Evolutionary conservation across 2,329 filamentous ascomycete genomes (phyloP).

Genomic region (Xylariales sp.): DNA sequence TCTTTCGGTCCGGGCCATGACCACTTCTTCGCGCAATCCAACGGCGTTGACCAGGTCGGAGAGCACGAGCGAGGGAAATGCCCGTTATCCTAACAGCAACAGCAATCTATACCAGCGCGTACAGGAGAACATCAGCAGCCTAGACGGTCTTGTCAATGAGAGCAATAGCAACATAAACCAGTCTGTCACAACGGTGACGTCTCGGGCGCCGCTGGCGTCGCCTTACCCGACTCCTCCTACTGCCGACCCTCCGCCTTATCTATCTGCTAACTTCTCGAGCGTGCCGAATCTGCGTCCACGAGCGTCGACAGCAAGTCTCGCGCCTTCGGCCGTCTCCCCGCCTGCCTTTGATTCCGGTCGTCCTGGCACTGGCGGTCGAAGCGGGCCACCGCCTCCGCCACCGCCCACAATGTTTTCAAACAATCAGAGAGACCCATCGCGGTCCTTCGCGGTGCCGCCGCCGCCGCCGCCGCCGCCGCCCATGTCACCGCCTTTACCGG

Average conservation of each 20-base stretch:
- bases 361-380: constrained; percentile 4
- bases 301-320: constrained; percentile 11
- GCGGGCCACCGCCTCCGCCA: constrained; percentile 6
- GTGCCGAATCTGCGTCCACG: constrained; percentile 10
- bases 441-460: constrained; percentile 51
- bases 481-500: constrained; percentile 44
- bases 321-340: constrained; percentile 4
- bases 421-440: constrained; percentile 47
- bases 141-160: constrained; percentile 11
- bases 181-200: background rate
- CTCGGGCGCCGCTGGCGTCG: too few relatives aligned
- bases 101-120: constrained; percentile 10
- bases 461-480: constrained; percentile 55
- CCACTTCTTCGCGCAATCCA: constrained; percentile 10
- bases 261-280: constrained; percentile 11
- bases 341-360: constrained; percentile 4
- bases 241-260: constrained; percentile 12
- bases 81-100: constrained; percentile 6
- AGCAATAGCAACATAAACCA: constrained; percentile 5
- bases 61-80: constrained; percentile 10
- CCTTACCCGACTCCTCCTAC: constrained; percentile 3
- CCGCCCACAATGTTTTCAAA: constrained; percentile 49
- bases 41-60: constrained; percentile 11
- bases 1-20: constrained; percentile 6
- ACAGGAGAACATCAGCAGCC: constrained; percentile 12